Percentiles rank a stretch among this genome's conserved stretches.
Evolutionary conservation across 352 stramenopile species (phyloP).

Genomic region (Phytophthora lateralis): DNA sequence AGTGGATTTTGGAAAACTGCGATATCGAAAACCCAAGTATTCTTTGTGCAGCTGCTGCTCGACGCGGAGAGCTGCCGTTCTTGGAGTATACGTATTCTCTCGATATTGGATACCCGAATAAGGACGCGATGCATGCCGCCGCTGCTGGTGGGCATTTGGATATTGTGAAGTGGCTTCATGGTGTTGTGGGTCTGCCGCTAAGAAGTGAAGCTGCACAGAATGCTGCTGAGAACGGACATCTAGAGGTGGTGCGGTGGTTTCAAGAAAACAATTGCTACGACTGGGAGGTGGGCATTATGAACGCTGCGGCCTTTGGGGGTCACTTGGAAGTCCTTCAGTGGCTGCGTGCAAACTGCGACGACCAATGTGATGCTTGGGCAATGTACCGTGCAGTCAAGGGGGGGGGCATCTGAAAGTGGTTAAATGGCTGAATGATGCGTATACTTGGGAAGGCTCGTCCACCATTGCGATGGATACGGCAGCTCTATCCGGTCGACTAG

Average conservation of each 20-base stretch:
- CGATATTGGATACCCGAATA: constrained; percentile 3
- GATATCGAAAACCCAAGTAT: constrained; percentile 4
- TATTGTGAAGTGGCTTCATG: constrained; percentile 25
- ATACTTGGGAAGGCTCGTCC: constrained; percentile 1
- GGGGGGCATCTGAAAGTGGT: constrained; percentile 9
- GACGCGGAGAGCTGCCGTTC: constrained; percentile 6
- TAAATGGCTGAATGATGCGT: constrained; percentile 21
- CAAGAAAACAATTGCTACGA: constrained; percentile 6
- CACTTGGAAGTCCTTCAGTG: constrained; percentile 15
- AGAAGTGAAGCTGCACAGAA: constrained; percentile 10
- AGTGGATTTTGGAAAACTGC: constrained; percentile 24
- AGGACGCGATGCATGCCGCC: constrained; percentile 7
- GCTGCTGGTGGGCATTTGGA: constrained; percentile 13
- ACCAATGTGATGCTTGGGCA: constrained; percentile 3
- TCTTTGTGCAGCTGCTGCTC: constrained; percentile 10
- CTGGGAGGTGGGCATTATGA: constrained; percentile 9
- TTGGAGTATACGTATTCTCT: constrained; percentile 15
- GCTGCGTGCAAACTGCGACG: constrained; percentile 10
- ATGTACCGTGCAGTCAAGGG: constrained; percentile 10
- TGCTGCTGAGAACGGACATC: constrained; percentile 13
- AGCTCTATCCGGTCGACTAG: constrained; percentile 9
- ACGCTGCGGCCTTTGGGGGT: constrained; percentile 6
- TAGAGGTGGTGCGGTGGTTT: constrained; percentile 21
- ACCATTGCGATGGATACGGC: constrained; percentile 15
- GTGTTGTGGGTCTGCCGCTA: neutral